A percentile compares a stretch with the other conserved stretches of the same genome.
Evolutionary conservation across 2,329 filamentous ascomycete genomes (phyloP).

Genomic region (Colletotrichum eleusines): DNA sequence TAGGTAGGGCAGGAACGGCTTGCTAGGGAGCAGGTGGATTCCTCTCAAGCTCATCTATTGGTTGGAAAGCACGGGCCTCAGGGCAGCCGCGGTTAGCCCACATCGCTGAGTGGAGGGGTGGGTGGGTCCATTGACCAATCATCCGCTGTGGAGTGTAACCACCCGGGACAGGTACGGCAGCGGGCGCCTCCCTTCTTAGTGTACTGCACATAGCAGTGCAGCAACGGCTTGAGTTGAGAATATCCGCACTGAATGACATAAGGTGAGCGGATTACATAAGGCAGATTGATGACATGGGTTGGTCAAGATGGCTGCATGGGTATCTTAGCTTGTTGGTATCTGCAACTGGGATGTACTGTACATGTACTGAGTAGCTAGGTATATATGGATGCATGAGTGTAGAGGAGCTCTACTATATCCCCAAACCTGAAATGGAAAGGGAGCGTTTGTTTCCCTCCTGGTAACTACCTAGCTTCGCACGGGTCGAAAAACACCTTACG

Average conservation of each 20-base stretch:
- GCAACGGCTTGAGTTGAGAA: neutral
- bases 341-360: no score
- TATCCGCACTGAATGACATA: no score
- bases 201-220: no score
- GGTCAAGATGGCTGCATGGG: no score
- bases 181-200: neutral
- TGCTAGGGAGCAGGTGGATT: neutral
- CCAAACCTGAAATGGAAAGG: no score
- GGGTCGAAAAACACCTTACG: neutral
- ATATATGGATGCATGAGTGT: no score
- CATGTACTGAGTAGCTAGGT: no score
- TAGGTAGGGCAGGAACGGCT: constrained; percentile 2
- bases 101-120: neutral
- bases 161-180: neutral
- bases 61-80: neutral
- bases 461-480: no score
- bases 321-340: no score
- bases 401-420: no score
- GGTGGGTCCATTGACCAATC: constrained; percentile 9
- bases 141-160: accelerated
- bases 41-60: constrained; percentile 17
- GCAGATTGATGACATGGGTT: neutral
- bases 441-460: no score
- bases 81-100: constrained; percentile 5
- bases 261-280: no score